Base-by-base conservation (phyloP, 441 rosid genomes). In the Viola pubescens region DNA sequence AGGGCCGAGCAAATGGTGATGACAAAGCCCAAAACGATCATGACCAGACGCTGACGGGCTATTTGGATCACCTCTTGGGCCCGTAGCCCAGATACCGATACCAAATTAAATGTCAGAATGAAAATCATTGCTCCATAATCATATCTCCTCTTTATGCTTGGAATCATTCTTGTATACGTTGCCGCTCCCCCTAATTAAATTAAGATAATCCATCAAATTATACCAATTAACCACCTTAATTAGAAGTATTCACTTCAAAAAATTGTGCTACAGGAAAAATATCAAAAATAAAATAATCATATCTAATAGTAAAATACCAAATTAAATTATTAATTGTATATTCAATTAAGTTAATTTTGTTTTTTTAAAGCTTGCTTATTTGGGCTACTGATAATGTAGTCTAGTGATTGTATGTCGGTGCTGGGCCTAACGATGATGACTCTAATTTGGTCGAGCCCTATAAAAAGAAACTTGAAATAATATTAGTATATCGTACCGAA, bases 71-170 rank as follows among this genome's bases (percentile, higher is more conserved):
- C 82, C 42, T 61, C 57, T 6, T 69, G 79, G 1, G 54, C 70
- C 8, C 84, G 76, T 14, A 79, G 65, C 19, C 92, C 86, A 1
- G 96, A 86, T 1, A 85, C 82, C 0, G 76, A 83, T 0, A 91
- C 85, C 62, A 91, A 75, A 61, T 65, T 86, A 77, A 91, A 91
- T 19, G 98, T 88, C 3, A 91, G 80, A 44, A 91, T 82, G 73
- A 85, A 91, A 39, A 91, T 81, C 77, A 88, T 64, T 54, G 75
- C 79, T n/a, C 85, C 98, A 14, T 91, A 86, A 37, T 91, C 96
- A 7, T 77, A 81, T 61, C 70, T 80, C 62, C 48, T 73, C 55
- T 88, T 88, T 4, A 91, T 74, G 13, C 63, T 75, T 0, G 92
- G 95, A 10, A 72, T 59, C 65, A 76, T 58, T 72, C 98, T 77